phyloP scores from a whole-genome alignment of 2,329 filamentous ascomycete genomes.

The Cryphonectria carpinicola region DNA sequence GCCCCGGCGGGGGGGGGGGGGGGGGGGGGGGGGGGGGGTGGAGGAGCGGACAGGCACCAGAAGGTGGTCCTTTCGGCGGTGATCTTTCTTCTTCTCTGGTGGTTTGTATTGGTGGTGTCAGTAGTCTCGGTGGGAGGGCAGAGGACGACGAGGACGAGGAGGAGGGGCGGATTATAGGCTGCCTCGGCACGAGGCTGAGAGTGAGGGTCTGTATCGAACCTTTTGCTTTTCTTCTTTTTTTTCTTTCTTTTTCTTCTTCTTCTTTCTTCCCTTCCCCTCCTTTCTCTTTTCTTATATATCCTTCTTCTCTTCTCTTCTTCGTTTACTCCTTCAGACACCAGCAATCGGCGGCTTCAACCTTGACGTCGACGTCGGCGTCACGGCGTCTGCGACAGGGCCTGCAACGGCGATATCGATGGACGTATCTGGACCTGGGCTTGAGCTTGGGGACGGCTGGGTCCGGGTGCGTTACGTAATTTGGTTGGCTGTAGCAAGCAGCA shows the following conservation, averaged over 20 bases:
- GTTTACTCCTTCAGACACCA: not conserved
- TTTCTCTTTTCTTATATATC: not conserved
- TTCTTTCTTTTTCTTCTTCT: too few relatives aligned
- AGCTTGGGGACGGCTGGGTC: not conserved
- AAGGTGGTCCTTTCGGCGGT: not conserved
- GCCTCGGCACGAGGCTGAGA: not conserved
- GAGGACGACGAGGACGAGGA: not conserved
- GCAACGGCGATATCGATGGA: not conserved
- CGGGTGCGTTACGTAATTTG: constrained; percentile 1
- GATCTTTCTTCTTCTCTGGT: not conserved
- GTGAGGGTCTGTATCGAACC: not conserved
- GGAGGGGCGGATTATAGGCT: not conserved
- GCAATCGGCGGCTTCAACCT: not conserved
- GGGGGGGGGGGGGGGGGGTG: not conserved
- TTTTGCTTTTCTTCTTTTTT: not conserved
- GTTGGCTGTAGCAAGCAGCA: not conserved
- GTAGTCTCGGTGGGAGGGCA: not conserved
- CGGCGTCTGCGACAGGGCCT: not conserved
- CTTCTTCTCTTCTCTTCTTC: not conserved
- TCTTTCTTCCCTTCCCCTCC: too few relatives aligned
- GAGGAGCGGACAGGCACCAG: constrained; percentile 1
- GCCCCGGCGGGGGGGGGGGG: too few relatives aligned
- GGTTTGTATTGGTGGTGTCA: not conserved
- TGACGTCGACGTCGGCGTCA: not conserved
- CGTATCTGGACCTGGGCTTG: not conserved